A percentile compares a stretch with the other conserved stretches of the same genome.
These are phyloP conservation scores for Picochlorum sp. DNA, from an alignment of 139 green algal genomes.

Conservation along the genomic window DNA sequence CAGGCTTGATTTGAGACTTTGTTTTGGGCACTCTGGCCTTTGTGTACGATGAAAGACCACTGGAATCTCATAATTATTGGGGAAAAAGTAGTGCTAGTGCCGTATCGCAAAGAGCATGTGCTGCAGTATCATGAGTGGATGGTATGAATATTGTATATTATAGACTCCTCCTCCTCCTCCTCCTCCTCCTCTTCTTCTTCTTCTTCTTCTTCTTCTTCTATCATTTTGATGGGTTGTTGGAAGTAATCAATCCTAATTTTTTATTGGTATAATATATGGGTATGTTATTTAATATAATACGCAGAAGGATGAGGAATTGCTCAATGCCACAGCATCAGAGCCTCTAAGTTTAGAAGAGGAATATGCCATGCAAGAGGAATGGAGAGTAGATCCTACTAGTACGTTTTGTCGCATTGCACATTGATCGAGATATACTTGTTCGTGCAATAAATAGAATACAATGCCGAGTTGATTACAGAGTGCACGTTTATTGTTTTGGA, in stretches of 20 bases:
- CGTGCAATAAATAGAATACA: neutral
- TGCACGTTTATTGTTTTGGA: constrained; percentile 77
- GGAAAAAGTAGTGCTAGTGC: constrained; percentile 43
- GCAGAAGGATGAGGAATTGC: constrained; percentile 41
- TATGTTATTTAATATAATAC: neutral
- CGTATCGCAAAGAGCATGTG: constrained; percentile 66
- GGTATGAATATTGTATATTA: too few relatives aligned
- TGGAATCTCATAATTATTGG: constrained; percentile 40
- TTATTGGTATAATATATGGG: neutral
- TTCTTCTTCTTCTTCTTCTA: neutral
- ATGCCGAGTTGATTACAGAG: constrained; percentile 19
- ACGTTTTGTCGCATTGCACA: too few relatives aligned
- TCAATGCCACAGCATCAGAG: constrained; percentile 65
- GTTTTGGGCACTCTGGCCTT: too few relatives aligned
- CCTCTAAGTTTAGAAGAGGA: constrained; percentile 57
- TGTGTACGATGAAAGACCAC: constrained; percentile 65
- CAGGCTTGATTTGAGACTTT: too few relatives aligned
- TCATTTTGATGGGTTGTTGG: neutral
- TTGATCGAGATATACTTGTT: neutral
- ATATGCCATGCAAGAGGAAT: constrained; percentile 67
- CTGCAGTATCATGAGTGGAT: constrained; percentile 48
- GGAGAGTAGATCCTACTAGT: constrained; percentile 58
- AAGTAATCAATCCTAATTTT: neutral
- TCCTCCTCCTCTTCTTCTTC: neutral
- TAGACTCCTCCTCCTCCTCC: too few relatives aligned